Evolutionary conservation across 495 filamentous ascomycete species (phyloP).

Genomic region (Tuber borchii): DNA sequence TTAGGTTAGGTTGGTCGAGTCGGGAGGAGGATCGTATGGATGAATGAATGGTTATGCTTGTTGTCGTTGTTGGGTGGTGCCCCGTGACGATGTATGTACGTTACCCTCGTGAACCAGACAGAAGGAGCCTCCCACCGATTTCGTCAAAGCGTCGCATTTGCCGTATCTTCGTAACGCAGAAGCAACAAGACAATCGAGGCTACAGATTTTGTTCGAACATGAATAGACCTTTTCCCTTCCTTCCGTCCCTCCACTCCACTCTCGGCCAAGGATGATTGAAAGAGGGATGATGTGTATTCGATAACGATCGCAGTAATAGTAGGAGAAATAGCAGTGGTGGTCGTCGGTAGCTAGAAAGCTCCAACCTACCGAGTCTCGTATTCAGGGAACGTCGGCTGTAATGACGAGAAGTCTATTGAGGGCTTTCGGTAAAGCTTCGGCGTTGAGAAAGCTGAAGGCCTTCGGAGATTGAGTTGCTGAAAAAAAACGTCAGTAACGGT

Average conservation of each 20-base stretch:
- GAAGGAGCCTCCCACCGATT: neutral
- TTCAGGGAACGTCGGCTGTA: slow-evolving; percentile 13
- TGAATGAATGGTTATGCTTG: slow-evolving; percentile 4
- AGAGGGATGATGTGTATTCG: neutral
- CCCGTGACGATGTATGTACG: slow-evolving; percentile 5
- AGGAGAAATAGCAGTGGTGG: slow-evolving; percentile 2
- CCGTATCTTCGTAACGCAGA: neutral
- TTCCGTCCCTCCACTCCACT: neutral
- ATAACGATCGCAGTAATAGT: neutral
- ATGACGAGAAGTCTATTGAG: slow-evolving; percentile 35
- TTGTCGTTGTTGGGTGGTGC: neutral
- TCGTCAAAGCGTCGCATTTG: neutral
- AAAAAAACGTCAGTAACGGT: slow-evolving; percentile 6
- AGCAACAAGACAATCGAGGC: slow-evolving; percentile 2
- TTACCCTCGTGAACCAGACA: slow-evolving; percentile 1
- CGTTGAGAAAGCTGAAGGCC: slow-evolving; percentile 34
- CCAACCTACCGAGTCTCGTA: slow-evolving; percentile 26
- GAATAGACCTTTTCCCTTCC: neutral
- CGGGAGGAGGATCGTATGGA: slow-evolving; percentile 4
- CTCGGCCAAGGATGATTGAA: slow-evolving; percentile 9
- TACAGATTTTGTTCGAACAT: neutral
- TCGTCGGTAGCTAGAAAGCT: slow-evolving; percentile 6
- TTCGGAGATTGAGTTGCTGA: slow-evolving; percentile 41
- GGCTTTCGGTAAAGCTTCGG: slow-evolving; percentile 30
- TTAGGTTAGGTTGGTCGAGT: neutral